Conservation (phyloP, 306 rosid species). For the Mimosa pudica region DNA sequence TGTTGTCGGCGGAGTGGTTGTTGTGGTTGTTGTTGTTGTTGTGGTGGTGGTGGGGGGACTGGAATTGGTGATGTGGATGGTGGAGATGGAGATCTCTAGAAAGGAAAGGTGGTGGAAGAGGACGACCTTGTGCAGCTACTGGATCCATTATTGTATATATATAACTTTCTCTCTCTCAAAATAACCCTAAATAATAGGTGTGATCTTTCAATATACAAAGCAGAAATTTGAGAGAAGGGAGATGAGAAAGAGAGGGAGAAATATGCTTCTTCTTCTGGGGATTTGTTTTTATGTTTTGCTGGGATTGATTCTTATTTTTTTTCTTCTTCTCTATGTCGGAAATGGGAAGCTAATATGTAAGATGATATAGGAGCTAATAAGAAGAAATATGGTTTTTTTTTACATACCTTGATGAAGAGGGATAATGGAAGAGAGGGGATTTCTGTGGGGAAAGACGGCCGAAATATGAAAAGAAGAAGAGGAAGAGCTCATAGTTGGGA, state of each 20-base stretch:
- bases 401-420: slow-evolving; percentile 35
- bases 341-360: slow-evolving; percentile 4
- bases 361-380: background rate
- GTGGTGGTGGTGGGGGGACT: slow-evolving; percentile 69
- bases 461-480: slow-evolving; percentile 52
- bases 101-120: slow-evolving; percentile 83
- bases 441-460: slow-evolving; percentile 22
- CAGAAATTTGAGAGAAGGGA: slow-evolving; percentile 1
- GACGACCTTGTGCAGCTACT: slow-evolving; percentile 80
- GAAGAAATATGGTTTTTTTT: slow-evolving; percentile 9
- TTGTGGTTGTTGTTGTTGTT: slow-evolving; percentile 51
- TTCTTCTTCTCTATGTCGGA: background rate
- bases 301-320: slow-evolving; percentile 17
- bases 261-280: slow-evolving; percentile 3
- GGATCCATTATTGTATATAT: slow-evolving; percentile 62
- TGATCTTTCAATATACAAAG: slow-evolving; percentile 7
- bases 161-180: background rate
- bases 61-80: slow-evolving; percentile 72
- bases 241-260: background rate
- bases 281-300: background rate
- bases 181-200: slow-evolving; percentile 29
- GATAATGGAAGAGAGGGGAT: background rate
- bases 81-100: slow-evolving; percentile 81
- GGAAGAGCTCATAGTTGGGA: slow-evolving; percentile 34
- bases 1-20: slow-evolving; percentile 41